Evolutionary conservation across 352 stramenopile genomes (phyloP).

Genomic region (Pythium oligandrum): DNA sequence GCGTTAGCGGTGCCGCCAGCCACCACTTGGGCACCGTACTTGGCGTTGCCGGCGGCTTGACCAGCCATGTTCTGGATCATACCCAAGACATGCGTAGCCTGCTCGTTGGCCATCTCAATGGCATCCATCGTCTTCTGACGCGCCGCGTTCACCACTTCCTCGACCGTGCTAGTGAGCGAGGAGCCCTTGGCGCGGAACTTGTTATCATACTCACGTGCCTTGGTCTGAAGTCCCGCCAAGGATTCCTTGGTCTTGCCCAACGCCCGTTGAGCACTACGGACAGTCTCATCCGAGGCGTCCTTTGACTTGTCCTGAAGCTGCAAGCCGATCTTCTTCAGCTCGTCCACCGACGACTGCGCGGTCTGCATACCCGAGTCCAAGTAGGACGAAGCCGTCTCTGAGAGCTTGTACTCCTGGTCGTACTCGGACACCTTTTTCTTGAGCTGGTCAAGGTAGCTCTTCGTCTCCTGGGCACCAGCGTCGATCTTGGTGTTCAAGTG

Average conservation of each 20-base stretch:
- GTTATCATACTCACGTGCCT: slow-evolving; percentile 46
- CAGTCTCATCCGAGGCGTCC: slow-evolving; percentile 33
- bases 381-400: slow-evolving; percentile 39
- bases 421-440: slow-evolving; percentile 56
- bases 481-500: slow-evolving; percentile 51
- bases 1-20: slow-evolving; percentile 38
- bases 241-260: slow-evolving; percentile 34
- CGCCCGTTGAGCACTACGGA: slow-evolving; percentile 38
- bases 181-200: slow-evolving; percentile 37
- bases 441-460: slow-evolving; percentile 52
- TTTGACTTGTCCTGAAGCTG: slow-evolving; percentile 34
- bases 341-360: slow-evolving; percentile 26
- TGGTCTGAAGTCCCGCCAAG: slow-evolving; percentile 37
- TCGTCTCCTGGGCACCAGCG: slow-evolving; percentile 42
- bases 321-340: slow-evolving; percentile 28
- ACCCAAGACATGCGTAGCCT: slow-evolving; percentile 38
- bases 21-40: slow-evolving; percentile 25
- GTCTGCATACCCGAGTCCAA: slow-evolving; percentile 33
- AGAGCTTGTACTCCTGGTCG: slow-evolving; percentile 38
- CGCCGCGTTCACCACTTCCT: slow-evolving; percentile 41
- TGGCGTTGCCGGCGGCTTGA: slow-evolving; percentile 11
- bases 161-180: slow-evolving; percentile 7
- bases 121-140: slow-evolving; percentile 55
- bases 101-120: slow-evolving; percentile 49
- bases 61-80: slow-evolving; percentile 29